Evolutionary conservation across 345 rosid species (phyloP).

Genomic region (Populus pruinosa): DNA sequence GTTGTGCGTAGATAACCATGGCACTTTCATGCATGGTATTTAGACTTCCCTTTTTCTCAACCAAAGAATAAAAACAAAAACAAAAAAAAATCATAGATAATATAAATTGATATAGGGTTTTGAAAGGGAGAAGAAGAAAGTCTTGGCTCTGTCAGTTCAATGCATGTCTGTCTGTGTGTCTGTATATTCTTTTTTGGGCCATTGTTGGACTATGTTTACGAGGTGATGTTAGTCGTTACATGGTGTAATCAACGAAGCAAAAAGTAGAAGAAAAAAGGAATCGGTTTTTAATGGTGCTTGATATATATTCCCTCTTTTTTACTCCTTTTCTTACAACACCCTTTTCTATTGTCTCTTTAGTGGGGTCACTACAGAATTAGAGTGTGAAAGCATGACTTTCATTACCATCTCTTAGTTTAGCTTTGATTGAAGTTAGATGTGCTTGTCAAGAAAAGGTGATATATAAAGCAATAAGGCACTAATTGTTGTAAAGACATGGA

Average conservation of each 20-base stretch:
- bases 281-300: constrained; percentile 4
- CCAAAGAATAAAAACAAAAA: not conserved
- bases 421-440: constrained; percentile 2
- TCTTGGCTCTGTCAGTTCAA: not conserved
- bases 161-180: constrained; percentile 8
- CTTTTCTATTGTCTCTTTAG: not conserved
- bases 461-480: not conserved
- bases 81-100: not conserved
- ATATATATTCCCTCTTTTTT: not conserved
- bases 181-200: not conserved
- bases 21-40: not conserved
- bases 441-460: not conserved
- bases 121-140: not conserved
- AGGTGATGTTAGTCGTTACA: not conserved
- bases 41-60: not conserved
- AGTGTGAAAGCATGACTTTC: constrained; percentile 16
- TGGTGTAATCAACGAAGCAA: not conserved
- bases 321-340: not conserved
- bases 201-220: not conserved
- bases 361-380: not conserved
- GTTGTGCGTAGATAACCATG: not conserved
- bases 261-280: not conserved
- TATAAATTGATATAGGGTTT: not conserved
- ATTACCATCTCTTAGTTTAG: not conserved
- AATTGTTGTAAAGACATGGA: constrained; percentile 14